phyloP scores from a whole-genome alignment of 2,329 filamentous ascomycete species.

The Graphilbum fragrans region DNA sequence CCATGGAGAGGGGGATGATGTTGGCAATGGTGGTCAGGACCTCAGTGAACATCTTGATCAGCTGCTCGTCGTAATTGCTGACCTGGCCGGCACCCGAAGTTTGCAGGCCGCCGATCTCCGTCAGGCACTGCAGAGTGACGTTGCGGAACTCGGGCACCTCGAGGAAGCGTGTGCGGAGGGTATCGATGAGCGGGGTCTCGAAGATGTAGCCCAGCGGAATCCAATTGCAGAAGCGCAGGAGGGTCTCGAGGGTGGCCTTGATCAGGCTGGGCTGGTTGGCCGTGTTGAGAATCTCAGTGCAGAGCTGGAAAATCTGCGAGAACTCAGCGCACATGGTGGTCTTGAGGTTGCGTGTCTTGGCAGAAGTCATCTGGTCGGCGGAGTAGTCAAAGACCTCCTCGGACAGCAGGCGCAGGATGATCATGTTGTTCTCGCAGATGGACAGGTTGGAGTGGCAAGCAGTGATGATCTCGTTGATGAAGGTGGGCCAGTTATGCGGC shows the following conservation, averaged over 20 bases:
- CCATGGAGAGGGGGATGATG: constrained; percentile 82
- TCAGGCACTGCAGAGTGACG: constrained; percentile 89
- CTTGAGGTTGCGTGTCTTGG: constrained; percentile 92
- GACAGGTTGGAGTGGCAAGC: constrained; percentile 91
- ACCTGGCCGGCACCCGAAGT: constrained; percentile 58
- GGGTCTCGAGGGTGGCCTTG: constrained; percentile 91
- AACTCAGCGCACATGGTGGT: constrained; percentile 99
- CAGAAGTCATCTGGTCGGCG: constrained; percentile 97
- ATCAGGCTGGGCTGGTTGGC: constrained; percentile 77
- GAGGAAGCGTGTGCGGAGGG: constrained; percentile 81
- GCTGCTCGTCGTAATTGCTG: constrained; percentile 81
- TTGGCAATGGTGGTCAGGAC: constrained; percentile 84
- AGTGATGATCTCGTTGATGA: constrained; percentile 98
- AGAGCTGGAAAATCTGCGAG: constrained; percentile 95
- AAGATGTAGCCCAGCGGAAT: constrained; percentile 98
- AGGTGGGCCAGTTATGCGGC: constrained; percentile 99
- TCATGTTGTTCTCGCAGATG: constrained; percentile 99
- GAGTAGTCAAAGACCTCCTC: constrained; percentile 99
- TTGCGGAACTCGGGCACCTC: constrained; percentile 93
- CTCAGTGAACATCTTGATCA: constrained; percentile 97
- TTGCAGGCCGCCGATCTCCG: constrained; percentile 89
- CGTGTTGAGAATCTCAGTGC: constrained; percentile 85
- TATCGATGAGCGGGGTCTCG: constrained; percentile 93
- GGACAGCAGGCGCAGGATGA: constrained; percentile 84
- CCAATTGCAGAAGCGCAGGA: constrained; percentile 97